Evolutionary conservation across 805 yeast genomes (phyloP).

Genomic region (Lipomyces anomalus): DNA sequence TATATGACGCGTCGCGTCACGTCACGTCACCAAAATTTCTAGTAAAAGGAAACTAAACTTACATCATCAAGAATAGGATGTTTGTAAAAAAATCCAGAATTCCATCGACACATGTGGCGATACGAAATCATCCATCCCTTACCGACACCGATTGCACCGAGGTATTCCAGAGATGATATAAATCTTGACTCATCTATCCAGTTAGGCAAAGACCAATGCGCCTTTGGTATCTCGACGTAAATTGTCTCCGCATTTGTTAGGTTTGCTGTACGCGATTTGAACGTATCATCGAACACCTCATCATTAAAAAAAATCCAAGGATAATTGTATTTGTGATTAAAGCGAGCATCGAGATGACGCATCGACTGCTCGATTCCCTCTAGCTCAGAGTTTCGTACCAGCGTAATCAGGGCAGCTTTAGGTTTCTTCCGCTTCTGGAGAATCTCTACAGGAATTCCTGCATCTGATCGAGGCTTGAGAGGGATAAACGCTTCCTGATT

Average conservation of each 20-base stretch:
- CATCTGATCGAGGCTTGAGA: constrained; percentile 16
- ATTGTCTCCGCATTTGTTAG: constrained; percentile 48
- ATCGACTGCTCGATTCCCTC: constrained; percentile 54
- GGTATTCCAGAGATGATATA: constrained; percentile 22
- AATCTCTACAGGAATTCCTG: constrained; percentile 17
- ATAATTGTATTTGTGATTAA: constrained; percentile 57
- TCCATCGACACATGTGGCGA: constrained; percentile 76
- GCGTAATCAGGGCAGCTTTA: constrained; percentile 43
- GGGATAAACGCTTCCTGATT: constrained; percentile 17
- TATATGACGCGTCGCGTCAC: no score
- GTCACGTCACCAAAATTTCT: no score
- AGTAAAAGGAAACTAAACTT: no score
- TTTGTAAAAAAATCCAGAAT: constrained; percentile 65
- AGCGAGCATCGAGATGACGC: constrained; percentile 59
- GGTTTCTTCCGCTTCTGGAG: constrained; percentile 19
- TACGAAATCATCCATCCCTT: constrained; percentile 60
- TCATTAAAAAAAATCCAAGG: constrained; percentile 82
- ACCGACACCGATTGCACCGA: constrained; percentile 40
- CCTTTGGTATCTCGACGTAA: constrained; percentile 53
- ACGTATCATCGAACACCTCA: constrained; percentile 52
- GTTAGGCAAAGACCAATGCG: constrained; percentile 66
- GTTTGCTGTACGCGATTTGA: constrained; percentile 52
- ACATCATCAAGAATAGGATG: constrained; percentile 57
- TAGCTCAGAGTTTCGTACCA: constrained; percentile 65
- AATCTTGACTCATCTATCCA: constrained; percentile 46